These are phyloP conservation scores for Tetracladium maxilliforme DNA, from an alignment of 2,329 filamentous ascomycete species.

Conservation along the genomic window DNA sequence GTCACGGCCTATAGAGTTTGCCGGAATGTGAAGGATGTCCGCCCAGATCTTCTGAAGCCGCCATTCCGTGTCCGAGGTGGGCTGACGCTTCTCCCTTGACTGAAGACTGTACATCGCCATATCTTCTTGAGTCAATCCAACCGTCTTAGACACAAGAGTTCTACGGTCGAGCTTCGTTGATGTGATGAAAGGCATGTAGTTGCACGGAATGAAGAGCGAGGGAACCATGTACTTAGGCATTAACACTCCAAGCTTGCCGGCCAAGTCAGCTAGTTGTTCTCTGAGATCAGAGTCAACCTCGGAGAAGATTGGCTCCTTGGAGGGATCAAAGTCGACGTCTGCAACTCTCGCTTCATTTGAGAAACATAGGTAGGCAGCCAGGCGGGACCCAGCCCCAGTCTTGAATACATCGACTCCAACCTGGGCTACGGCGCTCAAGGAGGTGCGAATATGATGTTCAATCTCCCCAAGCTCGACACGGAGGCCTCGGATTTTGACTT, in stretches of 20 bases:
- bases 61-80: constrained; percentile 4
- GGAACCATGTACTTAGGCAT: constrained; percentile 9
- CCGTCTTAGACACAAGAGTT: no score
- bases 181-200: constrained; percentile 4
- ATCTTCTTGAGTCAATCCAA: no score
- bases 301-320: constrained; percentile 1
- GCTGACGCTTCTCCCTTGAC: no score
- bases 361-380: neutral
- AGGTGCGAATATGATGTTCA: no score
- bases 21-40: constrained; percentile 5
- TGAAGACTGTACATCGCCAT: no score
- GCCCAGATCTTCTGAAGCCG: constrained; percentile 4
- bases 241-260: constrained; percentile 1
- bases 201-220: constrained; percentile 4
- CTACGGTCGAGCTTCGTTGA: constrained; percentile 9
- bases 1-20: constrained; percentile 4
- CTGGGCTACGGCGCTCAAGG: constrained; percentile 15
- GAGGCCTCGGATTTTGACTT: no score
- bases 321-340: neutral
- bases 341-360: constrained; percentile 1
- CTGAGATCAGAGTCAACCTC: neutral
- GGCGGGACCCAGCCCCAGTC: constrained; percentile 2
- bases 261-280: no score
- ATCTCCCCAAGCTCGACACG: no score
- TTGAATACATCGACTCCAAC: no score